Evolutionary conservation across 2,329 filamentous ascomycete species (phyloP).

Genomic region (Cladobotryum mycophilum): DNA sequence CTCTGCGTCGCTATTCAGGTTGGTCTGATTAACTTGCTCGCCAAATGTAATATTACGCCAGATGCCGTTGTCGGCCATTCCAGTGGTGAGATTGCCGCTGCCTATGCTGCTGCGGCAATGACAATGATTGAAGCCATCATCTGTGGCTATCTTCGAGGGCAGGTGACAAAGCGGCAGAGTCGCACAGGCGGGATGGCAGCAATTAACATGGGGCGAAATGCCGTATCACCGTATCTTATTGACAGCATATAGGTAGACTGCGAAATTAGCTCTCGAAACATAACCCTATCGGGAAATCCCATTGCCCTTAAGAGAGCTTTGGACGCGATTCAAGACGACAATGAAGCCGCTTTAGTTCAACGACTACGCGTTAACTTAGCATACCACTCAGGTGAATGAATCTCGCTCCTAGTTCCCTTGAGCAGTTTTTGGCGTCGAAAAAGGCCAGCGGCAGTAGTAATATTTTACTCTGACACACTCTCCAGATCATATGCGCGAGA

Average conservation of each 20-base stretch:
- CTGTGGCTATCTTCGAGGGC: conserved; percentile 23
- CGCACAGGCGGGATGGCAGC: conserved; percentile 31
- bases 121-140: conserved; percentile 27
- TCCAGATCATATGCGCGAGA: conserved; percentile 4
- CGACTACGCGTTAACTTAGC: conserved; percentile 33
- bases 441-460: no score
- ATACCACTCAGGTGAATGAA: conserved; percentile 30
- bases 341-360: conserved; percentile 25
- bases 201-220: conserved; percentile 27
- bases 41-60: conserved; percentile 24
- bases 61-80: conserved; percentile 36
- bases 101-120: conserved; percentile 34
- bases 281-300: conserved; percentile 30
- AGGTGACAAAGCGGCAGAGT: conserved; percentile 23
- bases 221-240: conserved; percentile 22
- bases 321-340: conserved; percentile 20
- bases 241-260: conserved; percentile 26
- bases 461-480: no score
- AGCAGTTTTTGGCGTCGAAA: no score
- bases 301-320: conserved; percentile 21
- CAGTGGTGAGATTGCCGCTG: conserved; percentile 39
- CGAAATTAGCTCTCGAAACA: conserved; percentile 28
- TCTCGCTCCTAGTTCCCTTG: no score
- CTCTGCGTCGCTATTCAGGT: conserved; percentile 39
- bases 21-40: conserved; percentile 34